A percentile compares a stretch with the other conserved stretches of the same genome.
Evolutionary conservation across 2,329 filamentous ascomycete species (phyloP).

Genomic region (Xylaria sp.): DNA sequence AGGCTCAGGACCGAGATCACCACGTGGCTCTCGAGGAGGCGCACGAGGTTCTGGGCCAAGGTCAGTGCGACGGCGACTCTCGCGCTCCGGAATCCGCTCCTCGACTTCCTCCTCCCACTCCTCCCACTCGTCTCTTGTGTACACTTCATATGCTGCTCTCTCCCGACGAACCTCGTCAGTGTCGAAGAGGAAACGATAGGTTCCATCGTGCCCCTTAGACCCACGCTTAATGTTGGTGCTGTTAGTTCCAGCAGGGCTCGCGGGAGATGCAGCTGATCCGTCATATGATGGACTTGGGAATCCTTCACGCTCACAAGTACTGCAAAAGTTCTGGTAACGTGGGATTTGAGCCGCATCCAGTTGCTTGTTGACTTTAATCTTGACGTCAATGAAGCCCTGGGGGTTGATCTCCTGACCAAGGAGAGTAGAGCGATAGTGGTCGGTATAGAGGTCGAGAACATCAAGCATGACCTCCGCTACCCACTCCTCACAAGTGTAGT

Average conservation of each 20-base stretch:
- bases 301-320: slow-evolving; percentile 59
- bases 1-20: slow-evolving; percentile 42
- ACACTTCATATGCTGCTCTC: slow-evolving; percentile 72
- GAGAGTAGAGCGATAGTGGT: slow-evolving; percentile 79
- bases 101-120: slow-evolving; percentile 84
- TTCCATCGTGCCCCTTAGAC: slow-evolving; percentile 65
- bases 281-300: slow-evolving; percentile 50
- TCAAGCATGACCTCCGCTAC: slow-evolving; percentile 86
- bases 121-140: slow-evolving; percentile 79
- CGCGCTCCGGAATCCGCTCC: slow-evolving; percentile 58
- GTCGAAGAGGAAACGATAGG: slow-evolving; percentile 90
- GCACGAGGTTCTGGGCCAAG: slow-evolving; percentile 43
- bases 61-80: slow-evolving; percentile 41
- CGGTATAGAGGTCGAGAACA: slow-evolving; percentile 90
- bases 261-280: slow-evolving; percentile 53
- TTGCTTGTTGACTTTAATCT: slow-evolving; percentile 87
- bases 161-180: slow-evolving; percentile 79
- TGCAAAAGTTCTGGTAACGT: slow-evolving; percentile 72
- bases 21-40: slow-evolving; percentile 45
- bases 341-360: slow-evolving; percentile 71
- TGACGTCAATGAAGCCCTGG: slow-evolving; percentile 84
- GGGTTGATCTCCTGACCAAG: slow-evolving; percentile 78
- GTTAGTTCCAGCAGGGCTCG: slow-evolving; percentile 50
- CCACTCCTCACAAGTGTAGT: slow-evolving; percentile 59
- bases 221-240: slow-evolving; percentile 53